Conservation (phyloP, 768 basidiomycete genomes). For the Pholiota conissans region DNA sequence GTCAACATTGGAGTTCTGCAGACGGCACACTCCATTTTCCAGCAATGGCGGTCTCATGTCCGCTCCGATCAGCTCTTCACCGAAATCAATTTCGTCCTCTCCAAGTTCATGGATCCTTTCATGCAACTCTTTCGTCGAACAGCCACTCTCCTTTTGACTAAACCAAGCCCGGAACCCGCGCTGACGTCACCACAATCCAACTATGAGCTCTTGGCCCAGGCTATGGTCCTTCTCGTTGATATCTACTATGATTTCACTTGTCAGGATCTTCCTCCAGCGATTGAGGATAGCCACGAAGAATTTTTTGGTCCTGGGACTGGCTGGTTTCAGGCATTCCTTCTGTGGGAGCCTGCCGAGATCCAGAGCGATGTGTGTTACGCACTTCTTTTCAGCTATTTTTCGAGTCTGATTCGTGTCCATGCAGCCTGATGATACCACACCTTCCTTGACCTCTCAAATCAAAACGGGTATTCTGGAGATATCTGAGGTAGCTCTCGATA, state of each 20-base stretch:
- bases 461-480: slow-evolving; percentile 91
- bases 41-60: slow-evolving; percentile 88
- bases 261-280: slow-evolving; percentile 91
- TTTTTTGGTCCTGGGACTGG: slow-evolving; percentile 76
- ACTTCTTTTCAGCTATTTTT: neutral
- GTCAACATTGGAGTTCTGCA: slow-evolving; percentile 89
- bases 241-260: slow-evolving; percentile 94
- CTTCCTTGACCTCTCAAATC: slow-evolving; percentile 86
- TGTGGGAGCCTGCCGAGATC: slow-evolving; percentile 74
- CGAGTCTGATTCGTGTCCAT: slow-evolving; percentile 8
- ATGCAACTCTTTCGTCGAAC: slow-evolving; percentile 79
- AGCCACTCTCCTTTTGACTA: slow-evolving; percentile 48
- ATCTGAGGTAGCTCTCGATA: slow-evolving; percentile 60
- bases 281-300: slow-evolving; percentile 84
- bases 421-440: slow-evolving; percentile 77
- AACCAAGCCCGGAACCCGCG: slow-evolving; percentile 33
- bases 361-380: slow-evolving; percentile 60
- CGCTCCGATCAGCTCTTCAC: slow-evolving; percentile 84
- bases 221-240: slow-evolving; percentile 76
- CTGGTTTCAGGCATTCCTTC: slow-evolving; percentile 78
- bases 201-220: slow-evolving; percentile 60
- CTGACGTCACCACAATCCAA: slow-evolving; percentile 36
- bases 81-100: slow-evolving; percentile 89
- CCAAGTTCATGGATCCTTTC: slow-evolving; percentile 82
- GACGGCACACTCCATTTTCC: slow-evolving; percentile 95